These are phyloP conservation scores for Talaromyces sp. DNA, from an alignment of 2,329 filamentous ascomycete genomes.

Conservation along the genomic window DNA sequence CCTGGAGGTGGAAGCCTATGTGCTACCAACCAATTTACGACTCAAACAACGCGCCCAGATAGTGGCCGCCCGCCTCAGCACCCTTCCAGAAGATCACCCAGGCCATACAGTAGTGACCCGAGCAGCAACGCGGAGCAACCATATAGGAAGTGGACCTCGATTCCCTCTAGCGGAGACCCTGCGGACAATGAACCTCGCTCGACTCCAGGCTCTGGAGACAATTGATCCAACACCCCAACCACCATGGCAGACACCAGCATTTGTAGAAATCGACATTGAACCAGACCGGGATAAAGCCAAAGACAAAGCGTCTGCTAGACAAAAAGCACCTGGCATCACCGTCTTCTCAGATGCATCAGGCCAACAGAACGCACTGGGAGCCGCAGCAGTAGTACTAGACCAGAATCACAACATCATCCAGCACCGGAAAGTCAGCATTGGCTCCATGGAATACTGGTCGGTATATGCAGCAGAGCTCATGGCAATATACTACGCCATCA, in stretches of 20 bases:
- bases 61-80: constrained; percentile 25
- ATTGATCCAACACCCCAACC: constrained; percentile 26
- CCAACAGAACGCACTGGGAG: constrained; percentile 18
- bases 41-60: constrained; percentile 23
- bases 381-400: constrained; percentile 19
- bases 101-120: constrained; percentile 19
- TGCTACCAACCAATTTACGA: constrained; percentile 24
- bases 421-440: constrained; percentile 20
- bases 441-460: constrained; percentile 21
- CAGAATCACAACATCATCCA: constrained; percentile 1
- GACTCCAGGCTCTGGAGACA: constrained; percentile 25
- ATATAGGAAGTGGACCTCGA: constrained; percentile 19
- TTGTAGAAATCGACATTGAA: constrained; percentile 27
- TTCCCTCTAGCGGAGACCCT: constrained; percentile 24
- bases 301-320: constrained; percentile 19
- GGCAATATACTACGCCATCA: constrained; percentile 22
- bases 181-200: not conserved
- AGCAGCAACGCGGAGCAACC: constrained; percentile 20
- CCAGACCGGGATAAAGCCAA: constrained; percentile 25
- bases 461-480: constrained; percentile 23
- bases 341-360: constrained; percentile 19
- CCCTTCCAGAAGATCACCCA: constrained; percentile 25
- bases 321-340: not conserved
- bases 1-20: constrained; percentile 27
- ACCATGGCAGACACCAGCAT: constrained; percentile 26